phyloP scores from a whole-genome alignment of 1,139 yeast genomes.

The Sugiyamaella castrensis region DNA sequence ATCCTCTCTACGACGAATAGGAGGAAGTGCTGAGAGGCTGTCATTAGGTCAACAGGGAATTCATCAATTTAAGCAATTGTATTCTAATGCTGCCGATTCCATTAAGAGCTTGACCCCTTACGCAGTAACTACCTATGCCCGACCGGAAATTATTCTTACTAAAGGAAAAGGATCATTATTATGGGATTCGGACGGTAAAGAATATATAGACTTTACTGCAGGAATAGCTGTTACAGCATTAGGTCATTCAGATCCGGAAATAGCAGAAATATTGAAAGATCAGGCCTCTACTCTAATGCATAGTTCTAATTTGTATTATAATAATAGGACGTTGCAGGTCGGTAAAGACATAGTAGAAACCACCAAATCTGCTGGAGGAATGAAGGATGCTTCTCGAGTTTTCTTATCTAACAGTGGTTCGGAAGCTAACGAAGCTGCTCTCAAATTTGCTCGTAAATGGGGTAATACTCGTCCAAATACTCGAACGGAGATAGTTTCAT shows the following conservation, averaged over 20 bases:
- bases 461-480: conserved; percentile 50
- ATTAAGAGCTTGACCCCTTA: conserved; percentile 32
- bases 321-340: conserved; percentile 78
- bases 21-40: too few relatives aligned
- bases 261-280: conserved; percentile 64
- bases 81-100: conserved; percentile 2
- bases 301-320: conserved; percentile 80
- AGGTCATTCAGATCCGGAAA: conserved; percentile 78
- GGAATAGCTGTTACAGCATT: conserved; percentile 96
- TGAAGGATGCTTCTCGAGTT: conserved; percentile 76
- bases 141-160: conserved; percentile 61
- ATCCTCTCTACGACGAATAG: too few relatives aligned
- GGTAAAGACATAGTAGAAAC: conserved; percentile 66
- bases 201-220: conserved; percentile 86
- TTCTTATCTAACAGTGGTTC: conserved; percentile 92
- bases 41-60: too few relatives aligned
- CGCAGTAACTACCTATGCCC: conserved; percentile 76
- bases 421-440: conserved; percentile 97
- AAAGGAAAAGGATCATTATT: conserved; percentile 72
- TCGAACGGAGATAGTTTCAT: conserved; percentile 66
- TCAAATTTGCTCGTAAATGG: conserved; percentile 88
- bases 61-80: not conserved
- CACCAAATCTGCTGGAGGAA: conserved; percentile 71
- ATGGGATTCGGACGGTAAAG: conserved; percentile 73
- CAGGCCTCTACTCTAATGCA: conserved; percentile 77